phyloP scores from a whole-genome alignment of 2,329 filamentous ascomycete genomes.

The Elsinoe arachidis region DNA sequence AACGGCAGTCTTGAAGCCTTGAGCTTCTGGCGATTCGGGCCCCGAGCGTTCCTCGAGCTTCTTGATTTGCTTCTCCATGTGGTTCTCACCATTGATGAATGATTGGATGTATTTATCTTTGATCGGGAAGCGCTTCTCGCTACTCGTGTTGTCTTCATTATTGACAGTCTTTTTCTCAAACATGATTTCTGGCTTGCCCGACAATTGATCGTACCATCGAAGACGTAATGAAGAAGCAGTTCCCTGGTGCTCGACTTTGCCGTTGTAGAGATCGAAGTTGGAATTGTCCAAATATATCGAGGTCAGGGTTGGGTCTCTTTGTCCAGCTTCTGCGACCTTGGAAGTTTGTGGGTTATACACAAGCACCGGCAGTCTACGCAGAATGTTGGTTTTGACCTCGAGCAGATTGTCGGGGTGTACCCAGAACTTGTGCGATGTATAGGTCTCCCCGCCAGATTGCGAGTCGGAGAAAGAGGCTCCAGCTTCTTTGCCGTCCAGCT shows the following conservation, averaged over 20 bases:
- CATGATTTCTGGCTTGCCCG: constrained; percentile 67
- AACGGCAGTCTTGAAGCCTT: constrained; percentile 62
- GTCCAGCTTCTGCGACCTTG: constrained; percentile 68
- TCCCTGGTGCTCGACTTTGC: constrained; percentile 68
- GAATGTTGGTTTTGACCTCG: constrained; percentile 92
- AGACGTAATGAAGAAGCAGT: constrained; percentile 77
- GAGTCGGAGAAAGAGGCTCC: constrained; percentile 36
- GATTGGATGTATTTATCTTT: constrained; percentile 90
- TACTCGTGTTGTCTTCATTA: constrained; percentile 64
- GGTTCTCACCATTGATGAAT: constrained; percentile 79
- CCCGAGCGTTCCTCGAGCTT: constrained; percentile 75
- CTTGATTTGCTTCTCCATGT: constrained; percentile 80
- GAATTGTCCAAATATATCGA: constrained; percentile 92
- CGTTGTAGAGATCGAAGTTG: constrained; percentile 75
- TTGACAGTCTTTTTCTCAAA: constrained; percentile 85
- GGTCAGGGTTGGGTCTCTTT: constrained; percentile 79
- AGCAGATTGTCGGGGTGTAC: constrained; percentile 90
- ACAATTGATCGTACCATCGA: constrained; percentile 84
- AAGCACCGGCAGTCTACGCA: constrained; percentile 80
- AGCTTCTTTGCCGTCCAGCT: constrained; percentile 51
- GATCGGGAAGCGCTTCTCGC: constrained; percentile 71
- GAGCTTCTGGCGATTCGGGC: constrained; percentile 55
- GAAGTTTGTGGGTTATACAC: constrained; percentile 85
- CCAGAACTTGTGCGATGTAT: constrained; percentile 92
- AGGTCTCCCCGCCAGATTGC: constrained; percentile 49